Base-by-base conservation (phyloP, 1,139 yeast genomes). In the Saccharomycopsis phalli region DNA sequence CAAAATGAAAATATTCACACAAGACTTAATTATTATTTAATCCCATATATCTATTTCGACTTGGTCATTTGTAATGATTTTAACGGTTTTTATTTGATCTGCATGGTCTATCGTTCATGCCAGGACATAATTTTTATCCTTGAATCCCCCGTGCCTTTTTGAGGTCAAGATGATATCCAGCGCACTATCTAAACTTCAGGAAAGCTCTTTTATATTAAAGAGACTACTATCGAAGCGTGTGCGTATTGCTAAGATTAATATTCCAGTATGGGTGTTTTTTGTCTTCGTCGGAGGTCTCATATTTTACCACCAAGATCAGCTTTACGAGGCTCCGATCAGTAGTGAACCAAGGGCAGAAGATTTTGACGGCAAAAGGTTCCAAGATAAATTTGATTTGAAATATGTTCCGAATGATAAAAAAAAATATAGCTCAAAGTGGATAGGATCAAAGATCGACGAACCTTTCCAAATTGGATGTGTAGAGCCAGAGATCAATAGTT, bases 241-340 rank as follows among this genome's bases (percentile, higher is more conserved):
- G 45, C 50, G 7, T 52, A 50, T 3, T 48, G 44, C 4, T 51
- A 51, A 11, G 44, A 50, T 6, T 52, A 50, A 4, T 49, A 11
- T 26, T 26, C 29, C 29, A 4, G 29, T n/a, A 14, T 26, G 29
- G 29, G 14, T 6, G 14, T 6, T 26, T 5, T 7, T 26, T 8
- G 8, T 26, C 14, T 26, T 26, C 14, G n/a, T 26, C 7, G n/a
- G n/a, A 21, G 22, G 11, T 14, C 8, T 28, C 17, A 18, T 8
- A 7, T 28, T 34, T 34, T 28, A 34, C 16, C 11, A n/a, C 7
- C 4, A 19, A 10, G 11, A 5, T 19, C 16, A 23, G 27, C 10
- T 23, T 10, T 23, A n/a, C 11, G 27, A n/a, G n/a, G 5, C 11
- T 14, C n/a, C 19, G 18, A 13, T 33, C 8, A 37, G 27, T 14